These are phyloP conservation scores for Salvia hispanica DNA, from an alignment of 257 asterid genomes.

Conservation along the genomic window DNA sequence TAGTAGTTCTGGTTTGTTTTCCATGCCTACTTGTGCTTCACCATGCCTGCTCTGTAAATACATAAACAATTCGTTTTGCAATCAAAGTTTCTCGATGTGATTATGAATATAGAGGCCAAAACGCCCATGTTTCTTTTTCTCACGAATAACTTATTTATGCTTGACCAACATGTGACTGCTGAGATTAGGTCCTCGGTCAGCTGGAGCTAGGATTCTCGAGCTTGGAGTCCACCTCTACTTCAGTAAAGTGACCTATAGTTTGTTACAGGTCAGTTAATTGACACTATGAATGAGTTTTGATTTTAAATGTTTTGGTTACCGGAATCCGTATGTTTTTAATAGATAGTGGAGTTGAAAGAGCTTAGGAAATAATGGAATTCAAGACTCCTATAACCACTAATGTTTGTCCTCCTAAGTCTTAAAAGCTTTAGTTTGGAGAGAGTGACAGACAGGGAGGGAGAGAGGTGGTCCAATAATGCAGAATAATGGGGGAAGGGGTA, in stretches of 20 bases:
- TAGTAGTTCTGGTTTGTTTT: conserved; percentile 9
- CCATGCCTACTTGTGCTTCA: background rate
- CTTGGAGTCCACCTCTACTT: background rate
- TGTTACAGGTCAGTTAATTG: background rate
- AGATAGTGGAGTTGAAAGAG: background rate
- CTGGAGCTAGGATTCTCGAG: background rate
- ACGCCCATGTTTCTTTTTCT: background rate
- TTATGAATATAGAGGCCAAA: conserved; percentile 1
- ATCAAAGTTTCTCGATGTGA: background rate
- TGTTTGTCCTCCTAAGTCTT: background rate
- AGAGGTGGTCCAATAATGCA: conserved; percentile 4
- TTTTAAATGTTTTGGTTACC: background rate
- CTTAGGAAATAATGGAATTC: background rate
- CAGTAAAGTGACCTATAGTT: background rate
- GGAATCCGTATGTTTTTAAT: background rate
- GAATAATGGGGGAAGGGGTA: background rate
- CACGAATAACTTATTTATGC: background rate
- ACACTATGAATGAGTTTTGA: background rate
- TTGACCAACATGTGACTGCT: conserved; percentile 2
- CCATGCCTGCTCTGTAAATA: conserved; percentile 33
- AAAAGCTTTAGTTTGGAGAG: background rate
- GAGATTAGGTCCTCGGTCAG: conserved; percentile 1
- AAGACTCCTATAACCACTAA: background rate
- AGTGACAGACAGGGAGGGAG: background rate
- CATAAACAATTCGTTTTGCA: conserved; percentile 27